Evolutionary conservation across 306 rosid genomes (phyloP).

Genomic region (Bauhinia variegata): DNA sequence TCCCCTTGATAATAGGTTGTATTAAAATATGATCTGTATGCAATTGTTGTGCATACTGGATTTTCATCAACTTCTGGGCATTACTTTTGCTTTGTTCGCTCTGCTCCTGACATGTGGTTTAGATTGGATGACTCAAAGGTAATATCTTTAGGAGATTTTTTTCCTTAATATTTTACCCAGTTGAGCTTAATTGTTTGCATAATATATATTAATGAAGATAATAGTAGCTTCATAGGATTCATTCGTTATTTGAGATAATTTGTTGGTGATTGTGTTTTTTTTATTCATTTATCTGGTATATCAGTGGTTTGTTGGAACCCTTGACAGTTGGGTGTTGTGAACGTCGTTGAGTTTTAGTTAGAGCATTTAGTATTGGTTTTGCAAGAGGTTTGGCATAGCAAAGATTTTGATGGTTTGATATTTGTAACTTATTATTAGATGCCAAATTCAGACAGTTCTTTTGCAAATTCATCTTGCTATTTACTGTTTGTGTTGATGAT

Average conservation of each 20-base stretch:
- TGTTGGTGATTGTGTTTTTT: constrained; percentile 5
- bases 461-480: constrained; percentile 16
- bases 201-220: background rate
- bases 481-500: background rate
- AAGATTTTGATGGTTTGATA: constrained; percentile 5
- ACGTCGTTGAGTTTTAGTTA: constrained; percentile 1
- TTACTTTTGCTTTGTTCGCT: constrained; percentile 80
- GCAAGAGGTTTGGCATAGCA: too few species aligned
- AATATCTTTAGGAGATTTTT: constrained; percentile 13
- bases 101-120: constrained; percentile 80
- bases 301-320: too few species aligned
- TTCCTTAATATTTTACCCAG: background rate
- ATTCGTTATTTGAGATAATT: constrained; percentile 10
- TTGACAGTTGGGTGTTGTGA: background rate
- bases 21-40: constrained; percentile 78
- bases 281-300: too few species aligned
- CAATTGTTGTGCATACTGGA: constrained; percentile 79
- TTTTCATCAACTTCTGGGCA: constrained; percentile 74
- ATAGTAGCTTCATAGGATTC: background rate
- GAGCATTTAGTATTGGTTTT: too few species aligned
- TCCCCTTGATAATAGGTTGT: constrained; percentile 49
- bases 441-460: background rate
- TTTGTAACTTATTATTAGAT: background rate
- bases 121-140: constrained; percentile 84
- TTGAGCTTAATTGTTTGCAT: constrained; percentile 6